Percentiles rank a stretch among this genome's conserved stretches.
Evolutionary conservation across 495 filamentous ascomycete genomes (phyloP).

Genomic region (Hamigera avellanea): DNA sequence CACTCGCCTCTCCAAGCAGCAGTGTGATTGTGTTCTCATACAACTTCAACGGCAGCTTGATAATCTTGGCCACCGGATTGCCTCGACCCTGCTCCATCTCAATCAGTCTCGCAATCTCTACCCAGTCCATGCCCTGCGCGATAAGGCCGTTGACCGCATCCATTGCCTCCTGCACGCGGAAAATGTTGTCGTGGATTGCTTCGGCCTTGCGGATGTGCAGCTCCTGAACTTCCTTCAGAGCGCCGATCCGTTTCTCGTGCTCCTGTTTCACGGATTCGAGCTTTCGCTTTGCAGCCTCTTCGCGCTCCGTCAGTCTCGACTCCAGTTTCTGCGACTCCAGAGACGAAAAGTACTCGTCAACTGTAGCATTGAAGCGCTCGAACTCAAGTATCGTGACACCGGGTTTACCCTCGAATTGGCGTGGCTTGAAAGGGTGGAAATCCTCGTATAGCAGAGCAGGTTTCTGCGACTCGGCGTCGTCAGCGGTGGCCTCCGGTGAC

Average conservation of each 20-base stretch:
- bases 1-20: conserved; percentile 57
- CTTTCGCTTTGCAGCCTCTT: conserved; percentile 69
- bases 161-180: conserved; percentile 83
- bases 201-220: conserved; percentile 80
- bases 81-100: conserved; percentile 69
- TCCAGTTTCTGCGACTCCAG: conserved; percentile 89
- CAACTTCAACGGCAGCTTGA: conserved; percentile 79
- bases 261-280: conserved; percentile 70
- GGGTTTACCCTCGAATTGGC: conserved; percentile 64
- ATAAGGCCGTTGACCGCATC: conserved; percentile 82
- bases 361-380: conserved; percentile 79
- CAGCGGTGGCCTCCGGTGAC: conserved; percentile 12
- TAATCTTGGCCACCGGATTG: conserved; percentile 79
- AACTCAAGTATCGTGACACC: conserved; percentile 56
- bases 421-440: conserved; percentile 86
- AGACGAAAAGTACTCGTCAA: conserved; percentile 94
- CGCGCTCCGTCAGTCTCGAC: conserved; percentile 67
- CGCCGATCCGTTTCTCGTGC: conserved; percentile 72
- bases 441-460: conserved; percentile 71
- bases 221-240: conserved; percentile 64
- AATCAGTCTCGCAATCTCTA: conserved; percentile 74
- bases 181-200: conserved; percentile 79
- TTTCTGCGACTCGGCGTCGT: conserved; percentile 26
- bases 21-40: conserved; percentile 82
- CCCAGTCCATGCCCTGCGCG: conserved; percentile 93